Conservation (phyloP, 331 rosid genomes). For the Acacia concinna region DNA sequence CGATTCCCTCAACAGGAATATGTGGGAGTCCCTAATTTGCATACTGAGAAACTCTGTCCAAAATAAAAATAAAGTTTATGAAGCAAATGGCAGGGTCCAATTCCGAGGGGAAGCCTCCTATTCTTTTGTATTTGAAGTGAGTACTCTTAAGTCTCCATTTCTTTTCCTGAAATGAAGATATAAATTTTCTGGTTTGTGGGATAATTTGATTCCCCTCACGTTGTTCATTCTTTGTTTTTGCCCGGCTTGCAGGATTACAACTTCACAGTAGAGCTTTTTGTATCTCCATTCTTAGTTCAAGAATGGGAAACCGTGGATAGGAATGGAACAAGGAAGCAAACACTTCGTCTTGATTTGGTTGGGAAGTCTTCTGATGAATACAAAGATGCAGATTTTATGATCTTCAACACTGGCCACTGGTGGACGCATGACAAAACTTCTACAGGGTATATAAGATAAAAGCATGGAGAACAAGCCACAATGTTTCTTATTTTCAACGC, state of each 20-base stretch:
- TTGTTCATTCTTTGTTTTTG: slow-evolving; percentile 23
- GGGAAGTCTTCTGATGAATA: slow-evolving; percentile 65
- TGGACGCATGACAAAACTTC: slow-evolving; percentile 99
- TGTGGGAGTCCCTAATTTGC: slow-evolving; percentile 99
- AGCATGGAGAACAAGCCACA: neutral
- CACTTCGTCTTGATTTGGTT: slow-evolving; percentile 88
- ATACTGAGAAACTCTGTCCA: slow-evolving; percentile 73
- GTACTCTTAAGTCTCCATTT: slow-evolving; percentile 7
- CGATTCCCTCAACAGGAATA: slow-evolving; percentile 91
- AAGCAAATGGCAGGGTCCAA: slow-evolving; percentile 68
- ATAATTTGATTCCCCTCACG: neutral
- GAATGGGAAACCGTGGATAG: slow-evolving; percentile 79
- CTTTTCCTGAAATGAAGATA: neutral
- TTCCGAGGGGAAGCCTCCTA: slow-evolving; percentile 90
- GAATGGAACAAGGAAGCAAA: slow-evolving; percentile 76
- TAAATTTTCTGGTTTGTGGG: neutral
- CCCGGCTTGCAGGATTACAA: slow-evolving; percentile 62
- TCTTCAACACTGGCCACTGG: slow-evolving; percentile 99
- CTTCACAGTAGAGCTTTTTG: slow-evolving; percentile 86
- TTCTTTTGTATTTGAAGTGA: slow-evolving; percentile 79
- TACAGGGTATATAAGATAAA: slow-evolving; percentile 56
- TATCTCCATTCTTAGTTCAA: slow-evolving; percentile 91
- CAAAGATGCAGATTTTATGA: slow-evolving; percentile 73
- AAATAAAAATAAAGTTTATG: slow-evolving; percentile 62
- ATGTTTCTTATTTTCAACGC: neutral